Conservation (phyloP, 176 grass and related monocot genomes). For the Melocanna baccifera region DNA sequence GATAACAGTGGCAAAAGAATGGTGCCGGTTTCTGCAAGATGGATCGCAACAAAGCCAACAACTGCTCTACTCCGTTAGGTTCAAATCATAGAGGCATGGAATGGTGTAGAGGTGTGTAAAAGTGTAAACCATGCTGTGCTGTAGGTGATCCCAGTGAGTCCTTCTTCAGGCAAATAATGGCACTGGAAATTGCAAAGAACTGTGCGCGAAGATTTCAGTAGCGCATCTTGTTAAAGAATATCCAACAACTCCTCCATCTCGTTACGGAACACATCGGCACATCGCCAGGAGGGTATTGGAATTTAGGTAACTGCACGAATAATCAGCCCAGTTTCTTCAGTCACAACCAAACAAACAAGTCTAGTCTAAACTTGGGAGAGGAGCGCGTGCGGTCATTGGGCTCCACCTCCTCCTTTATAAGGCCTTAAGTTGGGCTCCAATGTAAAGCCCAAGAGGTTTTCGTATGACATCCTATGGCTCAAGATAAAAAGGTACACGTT, state of each 20-base stretch:
- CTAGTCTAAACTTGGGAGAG: no score
- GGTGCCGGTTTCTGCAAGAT: neutral
- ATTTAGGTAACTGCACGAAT: neutral
- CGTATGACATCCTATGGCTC: neutral
- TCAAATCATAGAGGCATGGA: neutral
- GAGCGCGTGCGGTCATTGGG: no score
- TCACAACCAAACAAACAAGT: neutral
- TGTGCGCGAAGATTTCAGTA: neutral
- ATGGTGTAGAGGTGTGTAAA: neutral
- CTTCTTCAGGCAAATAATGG: neutral
- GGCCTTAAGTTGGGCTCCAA: neutral
- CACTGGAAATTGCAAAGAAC: neutral
- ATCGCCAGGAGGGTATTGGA: neutral
- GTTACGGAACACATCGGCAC: neutral
- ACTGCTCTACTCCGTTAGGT: neutral
- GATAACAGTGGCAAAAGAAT: neutral
- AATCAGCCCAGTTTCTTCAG: neutral
- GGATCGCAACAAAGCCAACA: constrained; percentile 23
- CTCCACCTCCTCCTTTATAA: neutral
- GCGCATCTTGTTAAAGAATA: neutral
- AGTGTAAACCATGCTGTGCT: neutral
- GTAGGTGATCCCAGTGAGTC: neutral
- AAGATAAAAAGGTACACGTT: neutral
- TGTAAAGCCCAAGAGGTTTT: neutral
- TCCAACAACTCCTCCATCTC: neutral